Evolutionary conservation across 2,329 filamentous ascomycete genomes (phyloP), one percentile per base, ranked within the genome.

Genomic region (Talaromyces sp.): DNA sequence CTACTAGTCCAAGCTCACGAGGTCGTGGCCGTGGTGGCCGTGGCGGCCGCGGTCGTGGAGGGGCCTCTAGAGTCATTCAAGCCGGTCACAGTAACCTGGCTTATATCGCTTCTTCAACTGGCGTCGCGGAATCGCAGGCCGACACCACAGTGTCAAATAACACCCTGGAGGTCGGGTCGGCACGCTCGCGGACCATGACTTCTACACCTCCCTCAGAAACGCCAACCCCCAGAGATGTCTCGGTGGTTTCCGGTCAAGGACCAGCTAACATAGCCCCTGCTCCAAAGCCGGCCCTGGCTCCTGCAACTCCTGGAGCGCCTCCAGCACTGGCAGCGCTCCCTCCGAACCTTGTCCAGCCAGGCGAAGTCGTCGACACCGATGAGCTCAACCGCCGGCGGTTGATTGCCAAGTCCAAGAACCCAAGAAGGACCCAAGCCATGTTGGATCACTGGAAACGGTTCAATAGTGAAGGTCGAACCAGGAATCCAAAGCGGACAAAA

Each of bases 371-470:
- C 28, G 70, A 71, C 42, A 61, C 69, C 14, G 64, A 64, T 2
- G 75, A 76, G 52, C 64, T 73, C 33, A 72, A 71, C 18, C 72
- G 73, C 54, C 73, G 69, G 18, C 67, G 73, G 56, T 77, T 78
- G 64, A 78, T 79, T 51, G 69, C 70, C 51, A 76, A 78, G 59
- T 78, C 76, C 23, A 78, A 78, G 66, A 78, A 79, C 56, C 76
- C 76, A 5, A 77, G 76, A 61, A 71, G 76, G 31, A 79, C 76
- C 8, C 75, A 78, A 65, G 76, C 76, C 51, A 79, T 79, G 76
- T 71, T 79, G 30, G 75, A 78, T 62, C 76, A 79, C 65, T 79
- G 76, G 76, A 74, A 71, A 23, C 74, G 76, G 28, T 79, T 78
- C 68, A 78, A 78, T 59, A 68, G 70, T 12, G 76, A 77, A 66